These are phyloP conservation scores for Cucurbita ficifolia DNA, from an alignment of 306 rosid species.

Conservation along the genomic window DNA sequence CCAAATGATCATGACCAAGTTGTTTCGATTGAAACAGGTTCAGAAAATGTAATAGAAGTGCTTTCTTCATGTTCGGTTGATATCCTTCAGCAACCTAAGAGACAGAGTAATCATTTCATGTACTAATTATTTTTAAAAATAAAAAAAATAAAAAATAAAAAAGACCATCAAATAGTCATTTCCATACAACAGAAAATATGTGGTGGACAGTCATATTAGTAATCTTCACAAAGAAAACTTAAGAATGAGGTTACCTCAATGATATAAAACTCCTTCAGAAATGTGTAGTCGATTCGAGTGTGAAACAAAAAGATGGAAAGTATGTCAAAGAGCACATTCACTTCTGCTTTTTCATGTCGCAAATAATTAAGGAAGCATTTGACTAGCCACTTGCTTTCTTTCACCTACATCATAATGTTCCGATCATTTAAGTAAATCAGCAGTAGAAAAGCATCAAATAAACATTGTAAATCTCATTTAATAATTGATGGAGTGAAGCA, in stretches of 20 bases:
- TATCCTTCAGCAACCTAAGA: slow-evolving; percentile 95
- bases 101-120: background rate
- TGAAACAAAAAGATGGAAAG: slow-evolving; percentile 87
- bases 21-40: slow-evolving; percentile 81
- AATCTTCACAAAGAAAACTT: slow-evolving; percentile 3
- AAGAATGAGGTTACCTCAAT: slow-evolving; percentile 55
- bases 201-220: background rate
- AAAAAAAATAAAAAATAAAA: background rate
- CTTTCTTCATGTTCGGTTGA: slow-evolving; percentile 59
- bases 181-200: background rate
- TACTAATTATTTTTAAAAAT: background rate
- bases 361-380: slow-evolving; percentile 94
- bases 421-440: slow-evolving; percentile 2
- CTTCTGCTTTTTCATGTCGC: slow-evolving; percentile 85
- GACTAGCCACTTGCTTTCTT: slow-evolving; percentile 99
- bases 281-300: slow-evolving; percentile 83
- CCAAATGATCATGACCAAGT: slow-evolving; percentile 84
- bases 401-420: slow-evolving; percentile 47
- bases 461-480: background rate
- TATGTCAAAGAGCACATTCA: slow-evolving; percentile 95
- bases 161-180: background rate
- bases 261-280: slow-evolving; percentile 93
- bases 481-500: background rate
- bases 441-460: background rate
- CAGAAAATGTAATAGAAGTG: slow-evolving; percentile 71